These are phyloP conservation scores for Magnaporthiopsis rhizophila DNA, from an alignment of 2,329 filamentous ascomycete genomes.

Conservation along the genomic window DNA sequence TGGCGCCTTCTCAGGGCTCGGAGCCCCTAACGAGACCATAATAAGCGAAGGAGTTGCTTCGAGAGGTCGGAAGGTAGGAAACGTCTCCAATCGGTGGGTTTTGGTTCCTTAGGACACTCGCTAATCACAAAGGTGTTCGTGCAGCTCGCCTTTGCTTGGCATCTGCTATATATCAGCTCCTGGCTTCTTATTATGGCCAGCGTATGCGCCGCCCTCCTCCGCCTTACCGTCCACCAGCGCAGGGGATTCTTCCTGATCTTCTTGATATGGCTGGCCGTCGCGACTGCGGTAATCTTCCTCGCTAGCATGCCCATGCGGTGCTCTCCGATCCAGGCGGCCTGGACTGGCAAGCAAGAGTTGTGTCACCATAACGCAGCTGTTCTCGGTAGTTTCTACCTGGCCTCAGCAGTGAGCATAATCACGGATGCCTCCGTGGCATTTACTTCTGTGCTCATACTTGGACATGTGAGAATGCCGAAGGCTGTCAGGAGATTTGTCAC, in stretches of 20 bases:
- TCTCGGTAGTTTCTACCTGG: not conserved
- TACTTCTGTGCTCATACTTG: slow-evolving; percentile 19
- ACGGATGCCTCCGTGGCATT: slow-evolving; percentile 14
- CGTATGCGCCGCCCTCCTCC: slow-evolving; percentile 4
- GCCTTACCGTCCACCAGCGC: not conserved
- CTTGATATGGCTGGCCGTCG: not conserved
- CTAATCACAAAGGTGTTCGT: not conserved
- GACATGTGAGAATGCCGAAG: slow-evolving; percentile 18
- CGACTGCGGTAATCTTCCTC: not conserved
- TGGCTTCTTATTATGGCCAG: slow-evolving; percentile 1
- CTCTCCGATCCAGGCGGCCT: not conserved
- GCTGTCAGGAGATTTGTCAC: slow-evolving; percentile 8
- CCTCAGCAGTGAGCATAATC: not conserved
- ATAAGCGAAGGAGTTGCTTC: not conserved
- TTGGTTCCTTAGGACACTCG: not conserved
- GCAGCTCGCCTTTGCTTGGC: not conserved
- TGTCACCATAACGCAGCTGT: not conserved
- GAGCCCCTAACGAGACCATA: not conserved
- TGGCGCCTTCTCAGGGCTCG: not conserved
- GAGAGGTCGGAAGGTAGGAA: not conserved
- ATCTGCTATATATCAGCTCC: not conserved
- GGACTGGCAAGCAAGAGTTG: not conserved
- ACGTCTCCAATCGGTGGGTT: not conserved
- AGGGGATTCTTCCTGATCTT: not conserved
- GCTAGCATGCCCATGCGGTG: not conserved